A percentile compares a stretch with the other conserved stretches of the same genome.
Evolutionary conservation across 352 stramenopile genomes (phyloP).

Genomic region (Globisporangium iwayamae): DNA sequence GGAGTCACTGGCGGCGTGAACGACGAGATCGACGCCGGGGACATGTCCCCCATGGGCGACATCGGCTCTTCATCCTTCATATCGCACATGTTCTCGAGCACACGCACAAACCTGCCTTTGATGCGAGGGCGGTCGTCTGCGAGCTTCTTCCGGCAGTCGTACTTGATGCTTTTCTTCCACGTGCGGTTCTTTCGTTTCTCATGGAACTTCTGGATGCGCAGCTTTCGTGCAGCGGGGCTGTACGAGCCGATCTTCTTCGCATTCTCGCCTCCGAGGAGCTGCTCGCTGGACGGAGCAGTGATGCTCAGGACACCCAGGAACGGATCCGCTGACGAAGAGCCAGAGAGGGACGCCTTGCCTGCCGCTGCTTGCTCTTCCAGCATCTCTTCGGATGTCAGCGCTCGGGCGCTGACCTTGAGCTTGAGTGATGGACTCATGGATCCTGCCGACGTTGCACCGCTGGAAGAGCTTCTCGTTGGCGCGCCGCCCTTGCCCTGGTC

Average conservation of each 20-base stretch:
- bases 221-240: constrained; percentile 89
- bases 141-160: constrained; percentile 98
- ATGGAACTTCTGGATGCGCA: constrained; percentile 96
- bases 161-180: constrained; percentile 99
- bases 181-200: constrained; percentile 95
- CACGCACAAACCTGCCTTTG: constrained; percentile 91
- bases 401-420: constrained; percentile 25
- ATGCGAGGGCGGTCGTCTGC: constrained; percentile 94
- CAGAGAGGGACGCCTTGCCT: constrained; percentile 24
- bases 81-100: constrained; percentile 55
- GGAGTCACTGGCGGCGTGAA: constrained; percentile 18
- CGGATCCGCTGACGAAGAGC: constrained; percentile 26
- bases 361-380: constrained; percentile 27
- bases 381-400: constrained; percentile 30
- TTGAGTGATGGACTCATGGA: constrained; percentile 32
- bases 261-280: constrained; percentile 10
- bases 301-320: constrained; percentile 47
- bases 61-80: constrained; percentile 37
- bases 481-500: constrained; percentile 8
- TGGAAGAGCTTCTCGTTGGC: background rate
- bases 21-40: constrained; percentile 18
- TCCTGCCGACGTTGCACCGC: constrained; percentile 15
- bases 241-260: constrained; percentile 93
- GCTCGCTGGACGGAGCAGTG: constrained; percentile 22
- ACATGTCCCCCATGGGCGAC: constrained; percentile 22